These are phyloP conservation scores for Cymbopogon flexuosus DNA, from an alignment of 202 grass and related monocot species.

Conservation along the genomic window DNA sequence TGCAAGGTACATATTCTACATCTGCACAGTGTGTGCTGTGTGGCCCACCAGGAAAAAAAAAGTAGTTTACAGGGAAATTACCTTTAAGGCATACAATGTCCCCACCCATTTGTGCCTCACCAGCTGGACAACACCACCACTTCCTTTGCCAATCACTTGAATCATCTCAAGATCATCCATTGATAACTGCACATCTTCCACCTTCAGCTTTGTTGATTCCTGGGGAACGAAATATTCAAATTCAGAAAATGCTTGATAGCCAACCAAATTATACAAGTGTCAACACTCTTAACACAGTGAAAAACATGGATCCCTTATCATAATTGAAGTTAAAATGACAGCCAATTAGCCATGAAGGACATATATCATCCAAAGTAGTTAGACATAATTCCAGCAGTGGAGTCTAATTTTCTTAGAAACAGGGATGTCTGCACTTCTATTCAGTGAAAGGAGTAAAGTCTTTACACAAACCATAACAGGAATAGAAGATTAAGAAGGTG, in stretches of 20 bases:
- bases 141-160: conserved; percentile 98
- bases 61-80: conserved; percentile 18
- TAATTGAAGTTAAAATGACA: background rate
- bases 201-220: conserved; percentile 56
- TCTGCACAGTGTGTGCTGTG: background rate
- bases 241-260: background rate
- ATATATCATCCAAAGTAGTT: background rate
- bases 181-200: conserved; percentile 76
- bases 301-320: background rate
- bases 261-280: background rate
- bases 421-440: background rate
- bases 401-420: background rate
- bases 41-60: background rate
- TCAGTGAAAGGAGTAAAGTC: background rate
- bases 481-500: background rate
- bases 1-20: background rate
- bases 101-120: conserved; percentile 87
- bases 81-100: conserved; percentile 87
- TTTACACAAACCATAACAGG: background rate
- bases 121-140: conserved; percentile 83
- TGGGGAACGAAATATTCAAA: background rate
- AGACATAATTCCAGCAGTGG: background rate
- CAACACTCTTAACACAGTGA: background rate
- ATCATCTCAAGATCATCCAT: conserved; percentile 88
- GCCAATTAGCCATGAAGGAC: background rate